These are phyloP conservation scores for Gossypium davidsonii DNA, from an alignment of 441 rosid genomes.

Conservation along the genomic window DNA sequence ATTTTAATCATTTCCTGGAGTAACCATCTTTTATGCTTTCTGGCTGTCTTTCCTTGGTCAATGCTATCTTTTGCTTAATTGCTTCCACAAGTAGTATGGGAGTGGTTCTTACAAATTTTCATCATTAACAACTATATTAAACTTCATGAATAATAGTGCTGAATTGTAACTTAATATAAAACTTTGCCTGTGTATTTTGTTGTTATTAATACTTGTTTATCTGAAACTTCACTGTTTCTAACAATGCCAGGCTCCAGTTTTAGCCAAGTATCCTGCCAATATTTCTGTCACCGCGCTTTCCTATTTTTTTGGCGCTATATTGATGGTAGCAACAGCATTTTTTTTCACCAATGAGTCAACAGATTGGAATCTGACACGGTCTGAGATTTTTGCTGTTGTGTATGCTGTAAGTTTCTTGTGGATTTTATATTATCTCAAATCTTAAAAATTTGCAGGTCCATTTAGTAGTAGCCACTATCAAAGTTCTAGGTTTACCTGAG, in stretches of 20 bases:
- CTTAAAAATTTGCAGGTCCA: background rate
- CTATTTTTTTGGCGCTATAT: constrained; percentile 68
- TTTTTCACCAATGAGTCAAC: constrained; percentile 58
- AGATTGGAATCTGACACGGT: constrained; percentile 72
- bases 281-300: constrained; percentile 81
- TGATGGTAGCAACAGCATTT: constrained; percentile 69
- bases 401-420: constrained; percentile 77
- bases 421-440: constrained; percentile 2
- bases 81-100: background rate
- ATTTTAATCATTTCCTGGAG: background rate
- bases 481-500: background rate
- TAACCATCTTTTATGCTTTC: background rate
- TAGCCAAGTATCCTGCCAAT: constrained; percentile 80
- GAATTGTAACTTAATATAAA: background rate
- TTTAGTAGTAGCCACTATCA: background rate
- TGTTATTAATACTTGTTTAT: background rate
- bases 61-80: background rate
- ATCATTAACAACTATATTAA: background rate
- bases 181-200: background rate
- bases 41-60: background rate
- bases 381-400: constrained; percentile 74
- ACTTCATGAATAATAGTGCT: background rate
- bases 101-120: background rate
- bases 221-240: background rate
- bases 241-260: constrained; percentile 68